phyloP scores from a whole-genome alignment of 495 filamentous ascomycete species.

The Penicillium lagena region DNA sequence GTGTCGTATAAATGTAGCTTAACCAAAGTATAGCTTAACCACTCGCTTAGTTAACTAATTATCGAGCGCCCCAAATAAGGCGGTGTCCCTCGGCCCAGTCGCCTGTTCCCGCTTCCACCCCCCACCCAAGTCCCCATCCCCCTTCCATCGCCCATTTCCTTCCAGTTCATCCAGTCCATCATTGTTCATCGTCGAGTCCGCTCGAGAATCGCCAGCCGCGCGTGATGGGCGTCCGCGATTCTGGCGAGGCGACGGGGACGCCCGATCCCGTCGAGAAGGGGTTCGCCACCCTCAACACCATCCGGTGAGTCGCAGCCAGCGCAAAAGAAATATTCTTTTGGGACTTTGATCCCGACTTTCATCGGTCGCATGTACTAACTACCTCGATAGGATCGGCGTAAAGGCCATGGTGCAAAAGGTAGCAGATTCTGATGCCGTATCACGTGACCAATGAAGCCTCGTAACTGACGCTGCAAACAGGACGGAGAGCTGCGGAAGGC shows the following conservation, averaged over 20 bases:
- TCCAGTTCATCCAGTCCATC: constrained; percentile 13
- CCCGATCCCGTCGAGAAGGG: constrained; percentile 67
- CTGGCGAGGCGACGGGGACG: constrained; percentile 45
- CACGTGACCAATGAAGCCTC: constrained; percentile 29
- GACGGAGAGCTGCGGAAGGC: constrained; percentile 84
- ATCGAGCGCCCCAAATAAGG: too few relatives aligned
- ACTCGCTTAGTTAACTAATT: too few relatives aligned
- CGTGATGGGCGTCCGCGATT: constrained; percentile 42
- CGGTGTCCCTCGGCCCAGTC: too few relatives aligned
- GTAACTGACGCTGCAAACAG: constrained; percentile 30
- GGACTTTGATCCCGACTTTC: constrained; percentile 17
- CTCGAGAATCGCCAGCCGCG: neutral
- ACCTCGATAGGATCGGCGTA: constrained; percentile 55
- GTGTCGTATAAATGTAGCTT: constrained; percentile 13
- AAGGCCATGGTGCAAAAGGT: constrained; percentile 70
- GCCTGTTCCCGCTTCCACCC: too few relatives aligned
- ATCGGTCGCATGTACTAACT: constrained; percentile 43
- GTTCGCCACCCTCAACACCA: constrained; percentile 69
- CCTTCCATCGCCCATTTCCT: too few relatives aligned
- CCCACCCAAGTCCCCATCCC: too few relatives aligned
- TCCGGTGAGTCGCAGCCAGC: constrained; percentile 48
- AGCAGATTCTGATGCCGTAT: constrained; percentile 17
- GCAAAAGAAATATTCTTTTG: neutral
- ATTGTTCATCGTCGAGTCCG: neutral
- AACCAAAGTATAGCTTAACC: too few relatives aligned